Conservation (phyloP, 331 rosid species). For the Telfairia occidentalis region DNA sequence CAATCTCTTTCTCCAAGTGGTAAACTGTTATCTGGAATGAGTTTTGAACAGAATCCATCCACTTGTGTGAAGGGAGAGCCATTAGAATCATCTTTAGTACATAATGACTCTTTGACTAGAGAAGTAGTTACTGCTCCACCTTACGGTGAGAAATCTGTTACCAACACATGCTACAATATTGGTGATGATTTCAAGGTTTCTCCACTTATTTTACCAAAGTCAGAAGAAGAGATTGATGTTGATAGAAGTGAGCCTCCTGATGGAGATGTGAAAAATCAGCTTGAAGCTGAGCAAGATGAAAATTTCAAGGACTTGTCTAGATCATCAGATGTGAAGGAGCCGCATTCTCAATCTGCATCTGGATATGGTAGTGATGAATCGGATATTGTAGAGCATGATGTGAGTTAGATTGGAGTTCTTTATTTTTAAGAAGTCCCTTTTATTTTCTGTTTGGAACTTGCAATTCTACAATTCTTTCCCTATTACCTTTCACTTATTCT, state of each 20-base stretch:
- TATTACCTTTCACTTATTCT: background rate
- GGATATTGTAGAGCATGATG: conserved; percentile 76
- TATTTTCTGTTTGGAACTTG: background rate
- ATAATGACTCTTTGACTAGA: conserved; percentile 27
- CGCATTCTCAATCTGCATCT: conserved; percentile 27
- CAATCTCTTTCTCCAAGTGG: conserved; percentile 17
- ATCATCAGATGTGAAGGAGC: conserved; percentile 27
- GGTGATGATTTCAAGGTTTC: conserved; percentile 26
- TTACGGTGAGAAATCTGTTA: conserved; percentile 26
- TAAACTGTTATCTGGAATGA: conserved; percentile 16
- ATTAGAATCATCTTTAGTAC: conserved; percentile 27
- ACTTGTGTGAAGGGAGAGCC: conserved; percentile 29
- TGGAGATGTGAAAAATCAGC: conserved; percentile 29
- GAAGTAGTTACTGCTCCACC: conserved; percentile 22
- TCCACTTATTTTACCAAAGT: conserved; percentile 21
- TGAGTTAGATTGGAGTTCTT: conserved; percentile 29
- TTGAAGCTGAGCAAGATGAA: conserved; percentile 22
- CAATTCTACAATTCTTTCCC: background rate
- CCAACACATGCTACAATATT: conserved; percentile 15
- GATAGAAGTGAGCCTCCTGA: conserved; percentile 24
- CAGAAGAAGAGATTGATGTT: conserved; percentile 34
- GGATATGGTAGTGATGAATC: conserved; percentile 55
- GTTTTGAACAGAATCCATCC: conserved; percentile 20
- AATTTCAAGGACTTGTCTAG: conserved; percentile 33
- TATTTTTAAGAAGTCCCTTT: background rate